Conservation (phyloP, 176 grass and related monocot genomes). For the Zizania latifolia region DNA sequence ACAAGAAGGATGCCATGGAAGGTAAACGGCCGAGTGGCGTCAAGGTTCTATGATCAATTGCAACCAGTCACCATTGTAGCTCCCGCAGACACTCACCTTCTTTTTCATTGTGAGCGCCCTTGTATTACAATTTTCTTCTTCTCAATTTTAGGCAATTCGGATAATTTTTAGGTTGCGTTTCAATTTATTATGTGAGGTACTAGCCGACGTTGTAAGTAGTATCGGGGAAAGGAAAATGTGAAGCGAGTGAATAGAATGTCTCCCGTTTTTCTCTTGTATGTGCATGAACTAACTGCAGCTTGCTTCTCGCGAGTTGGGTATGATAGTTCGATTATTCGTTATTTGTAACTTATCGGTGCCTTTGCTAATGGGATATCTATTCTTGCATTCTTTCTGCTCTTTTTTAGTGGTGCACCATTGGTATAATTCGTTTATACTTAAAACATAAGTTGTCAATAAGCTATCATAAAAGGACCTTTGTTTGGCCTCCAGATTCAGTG, state of each 20-base stretch:
- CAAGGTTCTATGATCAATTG: conserved; percentile 58
- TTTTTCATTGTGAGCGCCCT: conserved; percentile 15
- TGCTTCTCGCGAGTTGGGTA: conserved; percentile 25
- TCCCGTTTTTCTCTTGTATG: conserved; percentile 11
- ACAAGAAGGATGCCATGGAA: conserved; percentile 98
- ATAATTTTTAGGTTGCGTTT: conserved; percentile 31
- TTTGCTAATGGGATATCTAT: conserved; percentile 5
- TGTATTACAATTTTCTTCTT: conserved; percentile 22
- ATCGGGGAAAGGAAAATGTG: conserved; percentile 32
- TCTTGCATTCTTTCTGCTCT: not conserved
- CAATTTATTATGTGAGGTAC: conserved; percentile 23
- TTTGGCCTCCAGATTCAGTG: too few relatives aligned
- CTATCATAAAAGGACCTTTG: too few relatives aligned
- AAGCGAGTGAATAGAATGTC: conserved; percentile 48
- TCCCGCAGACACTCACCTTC: conserved; percentile 15
- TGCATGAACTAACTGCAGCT: conserved; percentile 17
- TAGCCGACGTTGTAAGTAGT: conserved; percentile 43
- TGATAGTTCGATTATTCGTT: conserved; percentile 25
- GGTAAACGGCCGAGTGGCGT: conserved; percentile 85
- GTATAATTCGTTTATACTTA: too few relatives aligned
- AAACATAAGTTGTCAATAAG: too few relatives aligned
- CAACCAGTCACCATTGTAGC: conserved; percentile 30
- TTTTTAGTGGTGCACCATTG: too few relatives aligned
- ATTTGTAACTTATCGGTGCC: conserved; percentile 23
- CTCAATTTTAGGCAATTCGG: conserved; percentile 10